phyloP scores from a whole-genome alignment of 2,329 filamentous ascomycete genomes.

The Aspergillus sergii region DNA sequence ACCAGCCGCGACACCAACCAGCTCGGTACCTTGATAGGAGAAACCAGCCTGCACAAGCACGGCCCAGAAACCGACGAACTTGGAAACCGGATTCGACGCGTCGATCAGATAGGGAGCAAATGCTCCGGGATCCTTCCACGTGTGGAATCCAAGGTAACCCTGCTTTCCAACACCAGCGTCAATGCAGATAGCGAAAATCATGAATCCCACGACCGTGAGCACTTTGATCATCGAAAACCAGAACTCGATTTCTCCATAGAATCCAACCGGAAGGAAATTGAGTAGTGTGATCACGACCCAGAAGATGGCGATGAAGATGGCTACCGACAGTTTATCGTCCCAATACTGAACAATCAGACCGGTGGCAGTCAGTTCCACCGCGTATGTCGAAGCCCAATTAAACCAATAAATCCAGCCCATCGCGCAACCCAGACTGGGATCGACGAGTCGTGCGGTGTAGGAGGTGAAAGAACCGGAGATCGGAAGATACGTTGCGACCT shows the following conservation, averaged over 20 bases:
- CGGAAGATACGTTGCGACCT: constrained; percentile 78
- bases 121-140: constrained; percentile 69
- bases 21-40: constrained; percentile 63
- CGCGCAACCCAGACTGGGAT: constrained; percentile 70
- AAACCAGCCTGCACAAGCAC: constrained; percentile 48
- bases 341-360: constrained; percentile 77
- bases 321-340: constrained; percentile 63
- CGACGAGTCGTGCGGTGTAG: constrained; percentile 77
- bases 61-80: constrained; percentile 63
- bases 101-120: constrained; percentile 69
- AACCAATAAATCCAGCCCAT: constrained; percentile 87
- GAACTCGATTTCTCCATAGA: constrained; percentile 74
- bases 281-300: constrained; percentile 68
- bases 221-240: constrained; percentile 74
- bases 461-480: constrained; percentile 74
- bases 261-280: constrained; percentile 71
- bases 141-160: constrained; percentile 71
- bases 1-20: constrained; percentile 74
- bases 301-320: constrained; percentile 73
- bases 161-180: constrained; percentile 70
- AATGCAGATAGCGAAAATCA: constrained; percentile 75
- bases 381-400: constrained; percentile 72
- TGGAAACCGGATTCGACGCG: constrained; percentile 56
- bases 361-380: constrained; percentile 69
- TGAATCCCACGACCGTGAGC: constrained; percentile 75